Percentiles rank a stretch among this genome's conserved stretches.
These are phyloP conservation scores for Stemphylium beticola DNA, from an alignment of 2,329 filamentous ascomycete species.

Conservation along the genomic window DNA sequence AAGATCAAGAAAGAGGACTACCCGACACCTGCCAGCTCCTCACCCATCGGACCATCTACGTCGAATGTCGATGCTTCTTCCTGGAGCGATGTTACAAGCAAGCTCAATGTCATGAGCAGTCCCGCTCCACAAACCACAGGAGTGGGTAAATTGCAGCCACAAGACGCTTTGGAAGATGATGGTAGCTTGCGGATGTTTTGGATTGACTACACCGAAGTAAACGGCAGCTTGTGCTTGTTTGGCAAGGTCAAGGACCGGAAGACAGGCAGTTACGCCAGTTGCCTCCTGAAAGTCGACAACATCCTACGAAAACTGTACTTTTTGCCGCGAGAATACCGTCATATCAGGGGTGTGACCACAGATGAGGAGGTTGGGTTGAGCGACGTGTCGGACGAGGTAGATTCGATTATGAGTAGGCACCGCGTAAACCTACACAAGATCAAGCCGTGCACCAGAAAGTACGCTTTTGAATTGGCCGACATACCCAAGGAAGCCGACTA, in stretches of 20 bases:
- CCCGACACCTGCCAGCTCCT: conserved; percentile 77
- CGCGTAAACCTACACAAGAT: conserved; percentile 91
- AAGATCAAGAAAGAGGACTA: conserved; percentile 72
- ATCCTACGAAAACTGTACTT: conserved; percentile 93
- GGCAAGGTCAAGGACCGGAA: conserved; percentile 94
- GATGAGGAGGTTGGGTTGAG: conserved; percentile 82
- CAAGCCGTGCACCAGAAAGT: conserved; percentile 87
- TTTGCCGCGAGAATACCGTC: conserved; percentile 73
- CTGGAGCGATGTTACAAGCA: conserved; percentile 87
- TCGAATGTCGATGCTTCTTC: conserved; percentile 72
- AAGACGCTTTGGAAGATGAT: conserved; percentile 90
- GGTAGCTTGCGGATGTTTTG: conserved; percentile 94
- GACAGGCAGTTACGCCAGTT: conserved; percentile 79
- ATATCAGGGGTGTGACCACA: conserved; percentile 69
- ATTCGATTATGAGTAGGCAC: conserved; percentile 84
- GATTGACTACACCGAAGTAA: conserved; percentile 93
- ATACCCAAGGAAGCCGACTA: conserved; percentile 91
- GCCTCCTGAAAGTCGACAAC: conserved; percentile 95
- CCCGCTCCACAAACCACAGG: conserved; percentile 67
- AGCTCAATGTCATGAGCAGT: conserved; percentile 82
- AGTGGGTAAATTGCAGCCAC: conserved; percentile 81
- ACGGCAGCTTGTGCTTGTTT: conserved; percentile 90
- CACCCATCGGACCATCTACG: conserved; percentile 68
- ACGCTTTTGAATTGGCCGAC: conserved; percentile 88
- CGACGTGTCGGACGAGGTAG: conserved; percentile 89